Evolutionary conservation across 1,284 basidiomycete genomes (phyloP), one percentile per base, ranked within the genome.

Genomic region (Wolfiporia cocos): DNA sequence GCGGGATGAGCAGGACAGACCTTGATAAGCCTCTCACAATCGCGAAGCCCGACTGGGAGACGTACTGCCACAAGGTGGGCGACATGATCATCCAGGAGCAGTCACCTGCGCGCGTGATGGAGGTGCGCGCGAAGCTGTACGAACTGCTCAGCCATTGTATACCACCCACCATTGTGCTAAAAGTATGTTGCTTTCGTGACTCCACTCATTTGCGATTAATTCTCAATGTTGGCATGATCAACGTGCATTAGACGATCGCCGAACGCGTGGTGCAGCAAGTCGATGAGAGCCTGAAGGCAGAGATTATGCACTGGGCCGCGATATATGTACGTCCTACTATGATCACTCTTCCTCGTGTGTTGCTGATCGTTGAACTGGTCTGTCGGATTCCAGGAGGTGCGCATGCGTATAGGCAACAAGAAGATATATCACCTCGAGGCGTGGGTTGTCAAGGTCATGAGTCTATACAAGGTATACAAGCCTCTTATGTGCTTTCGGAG

Each of bases 1-100:
- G n/a, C n/a, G n/a, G n/a, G n/a, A n/a, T n/a, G n/a, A n/a, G 39
- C 54, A 65, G 87, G 49, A 79, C 88, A 32, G 83, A 91, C 61
- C 70, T 93, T 35, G 50, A 46, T 21, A 83, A 86, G 37, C 69
- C 82, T 26, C 63, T 93, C 38, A 73, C 79, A 30, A 88, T 92
- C 38, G 92, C 94, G 12, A 92, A 96, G 65, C 94, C 96, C 11
- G 96, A 99, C 59, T 99, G 96, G 96, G 95, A 99, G 65, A 87
- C 86, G n/a, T 99, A 97, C 61, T 94, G 92, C 53, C 73, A 84
- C 52, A 92, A 93, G 61, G 86, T 97, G 11, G 94, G 90, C n/a
- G 91, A 95, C 60, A 64, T 89, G 56, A 95, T 99, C 53, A 68
- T 98, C n/a, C 74, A 80, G 51, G 92, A 97, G 56, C 96, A 98